Evolutionary conservation across 768 basidiomycete genomes (phyloP).

Genomic region (Termitomyces sp.): DNA sequence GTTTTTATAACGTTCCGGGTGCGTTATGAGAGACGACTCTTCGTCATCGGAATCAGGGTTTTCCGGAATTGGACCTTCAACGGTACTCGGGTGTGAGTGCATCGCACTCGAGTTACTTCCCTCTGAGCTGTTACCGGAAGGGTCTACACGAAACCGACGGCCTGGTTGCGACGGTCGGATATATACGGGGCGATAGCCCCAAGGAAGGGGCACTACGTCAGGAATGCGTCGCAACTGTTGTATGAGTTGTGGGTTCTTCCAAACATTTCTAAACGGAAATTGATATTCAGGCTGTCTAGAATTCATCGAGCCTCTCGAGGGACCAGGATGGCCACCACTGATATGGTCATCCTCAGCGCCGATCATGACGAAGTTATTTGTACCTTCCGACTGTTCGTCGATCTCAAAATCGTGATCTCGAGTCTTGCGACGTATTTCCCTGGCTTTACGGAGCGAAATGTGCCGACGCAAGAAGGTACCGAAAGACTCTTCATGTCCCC

Average conservation of each 20-base stretch:
- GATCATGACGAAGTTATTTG: conserved; percentile 8
- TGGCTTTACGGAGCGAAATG: not conserved
- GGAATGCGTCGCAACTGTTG: conserved; percentile 13
- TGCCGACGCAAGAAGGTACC: not conserved
- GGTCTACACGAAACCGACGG: conserved; percentile 15
- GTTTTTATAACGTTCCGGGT: conserved; percentile 7
- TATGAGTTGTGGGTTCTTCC: conserved; percentile 11
- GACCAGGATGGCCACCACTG: not conserved
- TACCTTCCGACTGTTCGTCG: conserved; percentile 9
- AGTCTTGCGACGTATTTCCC: conserved; percentile 4
- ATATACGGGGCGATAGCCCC: conserved; percentile 9
- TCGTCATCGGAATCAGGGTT: too few species aligned
- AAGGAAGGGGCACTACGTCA: conserved; percentile 11
- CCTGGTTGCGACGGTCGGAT: conserved; percentile 10
- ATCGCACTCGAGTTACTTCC: conserved; percentile 1
- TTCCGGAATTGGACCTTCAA: conserved; percentile 6
- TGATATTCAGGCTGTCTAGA: not conserved
- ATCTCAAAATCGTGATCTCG: conserved; percentile 12
- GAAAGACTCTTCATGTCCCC: not conserved
- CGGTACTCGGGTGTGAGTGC: not conserved
- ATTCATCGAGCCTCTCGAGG: not conserved
- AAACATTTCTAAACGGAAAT: conserved; percentile 2
- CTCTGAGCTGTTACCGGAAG: conserved; percentile 12
- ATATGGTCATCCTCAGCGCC: not conserved
- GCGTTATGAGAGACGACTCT: conserved; percentile 11